Conservation (phyloP, 129 eudicot species). For the Chrysanthemum lavandulifolium region DNA sequence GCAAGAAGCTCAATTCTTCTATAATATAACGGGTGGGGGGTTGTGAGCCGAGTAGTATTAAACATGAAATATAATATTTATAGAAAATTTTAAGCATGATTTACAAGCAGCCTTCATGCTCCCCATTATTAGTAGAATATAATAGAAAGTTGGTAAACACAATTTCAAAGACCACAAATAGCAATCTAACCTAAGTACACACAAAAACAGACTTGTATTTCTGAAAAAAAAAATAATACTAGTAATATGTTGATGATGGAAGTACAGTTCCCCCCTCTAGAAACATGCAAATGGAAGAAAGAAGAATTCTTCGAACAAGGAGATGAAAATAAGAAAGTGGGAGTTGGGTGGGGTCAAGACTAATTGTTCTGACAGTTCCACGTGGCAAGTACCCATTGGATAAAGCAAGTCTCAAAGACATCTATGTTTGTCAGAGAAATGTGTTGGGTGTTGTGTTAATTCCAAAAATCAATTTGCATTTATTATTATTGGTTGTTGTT, state of each 20-base stretch:
- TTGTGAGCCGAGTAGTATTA: no score
- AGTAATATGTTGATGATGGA: no score
- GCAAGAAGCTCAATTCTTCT: no score
- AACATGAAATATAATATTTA: no score
- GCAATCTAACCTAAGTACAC: no score
- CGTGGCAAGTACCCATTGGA: conserved; percentile 32
- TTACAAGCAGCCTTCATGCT: no score
- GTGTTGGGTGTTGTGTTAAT: conserved; percentile 44
- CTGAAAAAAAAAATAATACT: not conserved
- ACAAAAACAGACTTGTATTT: no score
- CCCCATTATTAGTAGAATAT: no score
- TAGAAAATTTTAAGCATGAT: no score
- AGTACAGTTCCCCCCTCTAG: not conserved
- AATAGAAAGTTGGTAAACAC: no score
- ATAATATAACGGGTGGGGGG: no score
- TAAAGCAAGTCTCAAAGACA: conserved; percentile 13
- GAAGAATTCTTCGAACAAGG: conserved; percentile 9
- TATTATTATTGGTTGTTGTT: not conserved
- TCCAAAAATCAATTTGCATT: conserved; percentile 31
- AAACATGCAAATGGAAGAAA: conserved; percentile 9
- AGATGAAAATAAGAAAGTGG: conserved; percentile 18
- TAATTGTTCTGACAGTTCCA: conserved; percentile 29
- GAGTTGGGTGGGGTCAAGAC: conserved; percentile 21
- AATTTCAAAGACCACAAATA: no score
- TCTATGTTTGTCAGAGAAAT: conserved; percentile 22